Evolutionary conservation across 306 rosid genomes (phyloP).

Genomic region (Prunus mume): DNA sequence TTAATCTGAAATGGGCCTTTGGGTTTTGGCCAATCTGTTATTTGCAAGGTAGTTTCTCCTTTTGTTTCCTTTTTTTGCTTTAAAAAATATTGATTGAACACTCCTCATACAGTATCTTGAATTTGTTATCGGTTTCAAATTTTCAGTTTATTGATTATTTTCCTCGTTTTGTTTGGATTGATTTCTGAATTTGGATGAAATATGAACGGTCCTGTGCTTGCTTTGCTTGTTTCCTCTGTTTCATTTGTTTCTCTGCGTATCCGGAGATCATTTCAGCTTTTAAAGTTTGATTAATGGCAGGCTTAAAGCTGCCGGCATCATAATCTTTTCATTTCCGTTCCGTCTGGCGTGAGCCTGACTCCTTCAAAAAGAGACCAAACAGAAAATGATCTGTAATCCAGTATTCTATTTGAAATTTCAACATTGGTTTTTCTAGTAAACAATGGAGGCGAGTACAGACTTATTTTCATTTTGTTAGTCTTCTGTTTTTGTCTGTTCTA

Average conservation of each 20-base stretch:
- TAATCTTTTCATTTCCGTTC: not conserved
- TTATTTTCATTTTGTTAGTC: not conserved
- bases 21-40: not conserved
- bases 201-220: not conserved
- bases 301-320: slow-evolving; percentile 8
- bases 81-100: not conserved
- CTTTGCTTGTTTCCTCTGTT: not conserved
- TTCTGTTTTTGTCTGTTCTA: not conserved
- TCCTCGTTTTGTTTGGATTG: not conserved
- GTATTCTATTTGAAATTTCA: not conserved
- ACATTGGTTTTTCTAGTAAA: not conserved
- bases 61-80: not conserved
- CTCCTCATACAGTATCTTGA: not conserved
- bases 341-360: not conserved
- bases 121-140: not conserved
- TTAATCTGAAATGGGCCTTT: not conserved
- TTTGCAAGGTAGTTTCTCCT: not conserved
- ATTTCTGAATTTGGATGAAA: not conserved
- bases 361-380: not conserved
- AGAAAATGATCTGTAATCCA: not conserved
- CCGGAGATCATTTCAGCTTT: not conserved
- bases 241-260: not conserved
- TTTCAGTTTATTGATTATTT: not conserved
- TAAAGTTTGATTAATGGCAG: not conserved
- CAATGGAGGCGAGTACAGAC: not conserved